Base-by-base conservation (phyloP, 2,329 filamentous ascomycete genomes). In the Metarhizium brunneum region DNA sequence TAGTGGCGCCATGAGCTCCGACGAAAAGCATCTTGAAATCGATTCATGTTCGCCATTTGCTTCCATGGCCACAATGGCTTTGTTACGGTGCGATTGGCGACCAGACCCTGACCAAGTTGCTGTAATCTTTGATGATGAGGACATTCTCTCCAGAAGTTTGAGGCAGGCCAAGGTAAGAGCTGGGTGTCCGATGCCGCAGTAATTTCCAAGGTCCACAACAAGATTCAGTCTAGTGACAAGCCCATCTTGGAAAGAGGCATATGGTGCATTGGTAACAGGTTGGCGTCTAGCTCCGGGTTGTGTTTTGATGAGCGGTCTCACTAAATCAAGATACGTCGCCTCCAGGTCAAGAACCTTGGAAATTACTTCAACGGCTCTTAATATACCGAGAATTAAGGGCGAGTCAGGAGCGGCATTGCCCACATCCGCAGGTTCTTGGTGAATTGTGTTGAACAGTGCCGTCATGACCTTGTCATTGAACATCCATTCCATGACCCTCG, bases 401-500 rank as follows among this genome's bases (percentile, higher is more conserved):
- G 92, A 95, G 61, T 91, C 86, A 1, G 86, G 83, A 4, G 84
- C 75, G 11, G 90, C 83, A 62, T 82, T 84, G 58, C 88, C 83
- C 45, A 96, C 81, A 57, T 88, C 85, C 7, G 80, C 76, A 16
- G 86, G 74, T 61, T 92, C 83, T 67, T 95, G 87, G 62, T 92
- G 88, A 35, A 94, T 83, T 11, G 87, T 83, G 56, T 83, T 79
- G 69, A 96, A 92, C 2, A 99, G 73, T 14, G 86, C 83, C 60
- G 82, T 82, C 64, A 95, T 83, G 25, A 96, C 89, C 60, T 87
- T 90, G 65, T 95, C 90, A 66, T 95, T 96, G 71, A 95, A 96
- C 71, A 99, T 83, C 91, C 94, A 97, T 67, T 99, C 94, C 88
- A 97, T 96, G 16, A 95, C 86, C 57, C 95, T 84, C 3, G 89